Conservation (phyloP, 169 alveolate species). For the Plasmodium cynomolgi region DNA sequence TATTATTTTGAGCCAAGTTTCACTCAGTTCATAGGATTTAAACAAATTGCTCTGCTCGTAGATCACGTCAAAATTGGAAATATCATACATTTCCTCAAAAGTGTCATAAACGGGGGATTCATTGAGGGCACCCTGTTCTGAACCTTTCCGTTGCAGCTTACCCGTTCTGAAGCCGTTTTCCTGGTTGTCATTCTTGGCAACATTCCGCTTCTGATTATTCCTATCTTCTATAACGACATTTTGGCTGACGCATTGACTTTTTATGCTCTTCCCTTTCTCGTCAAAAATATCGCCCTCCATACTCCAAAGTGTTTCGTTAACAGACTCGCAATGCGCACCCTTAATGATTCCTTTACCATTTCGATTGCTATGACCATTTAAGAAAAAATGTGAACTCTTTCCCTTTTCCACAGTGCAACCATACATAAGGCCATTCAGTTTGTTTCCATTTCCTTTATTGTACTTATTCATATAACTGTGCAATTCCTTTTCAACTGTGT, state of each 20-base stretch:
- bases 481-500: slow-evolving; percentile 8
- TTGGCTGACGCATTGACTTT: not conserved
- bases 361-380: not conserved
- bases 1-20: slow-evolving; percentile 43
- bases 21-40: slow-evolving; percentile 37
- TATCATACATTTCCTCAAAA: slow-evolving; percentile 58
- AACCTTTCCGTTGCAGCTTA: not conserved
- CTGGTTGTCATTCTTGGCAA: not conserved
- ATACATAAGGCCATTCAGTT: slow-evolving; percentile 8
- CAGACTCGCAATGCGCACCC: not conserved
- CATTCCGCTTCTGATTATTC: not conserved
- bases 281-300: not conserved
- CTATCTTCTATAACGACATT: not conserved
- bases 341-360: not conserved
- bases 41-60: not conserved
- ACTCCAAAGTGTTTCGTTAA: not conserved
- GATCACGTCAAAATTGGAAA: slow-evolving; percentile 5
- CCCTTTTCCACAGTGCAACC: not conserved
- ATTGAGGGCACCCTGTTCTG: not conserved
- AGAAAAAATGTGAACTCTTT: not conserved
- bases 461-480: slow-evolving; percentile 33
- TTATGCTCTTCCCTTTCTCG: not conserved
- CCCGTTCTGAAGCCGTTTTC: not conserved
- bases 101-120: not conserved
- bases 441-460: slow-evolving; percentile 6